Percentiles rank a stretch among this genome's conserved stretches.
Conservation (phyloP, 75 land plant genomes). For the Cupressus sempervirens region DNA sequence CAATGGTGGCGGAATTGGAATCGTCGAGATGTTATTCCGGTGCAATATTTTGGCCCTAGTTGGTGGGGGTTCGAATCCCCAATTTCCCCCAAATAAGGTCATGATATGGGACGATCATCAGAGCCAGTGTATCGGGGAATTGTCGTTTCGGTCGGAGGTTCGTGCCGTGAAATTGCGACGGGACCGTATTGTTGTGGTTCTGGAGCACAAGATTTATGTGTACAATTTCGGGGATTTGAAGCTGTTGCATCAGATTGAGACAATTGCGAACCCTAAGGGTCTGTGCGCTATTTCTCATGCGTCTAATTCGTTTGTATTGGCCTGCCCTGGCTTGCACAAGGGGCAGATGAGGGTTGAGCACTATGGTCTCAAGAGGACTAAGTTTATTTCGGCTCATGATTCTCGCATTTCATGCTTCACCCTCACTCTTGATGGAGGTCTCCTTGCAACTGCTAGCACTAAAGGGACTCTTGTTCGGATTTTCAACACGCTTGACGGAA, state of each 20-base stretch:
- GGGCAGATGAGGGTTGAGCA: conserved; percentile 76
- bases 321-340: conserved; percentile 66
- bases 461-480: conserved; percentile 82
- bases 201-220: conserved; percentile 67
- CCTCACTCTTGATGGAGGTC: conserved; percentile 50
- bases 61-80: conserved; percentile 59
- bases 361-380: conserved; percentile 41
- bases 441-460: conserved; percentile 75
- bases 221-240: conserved; percentile 69
- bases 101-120: conserved; percentile 75
- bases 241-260: conserved; percentile 64
- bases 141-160: conserved; percentile 71
- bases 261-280: conserved; percentile 68
- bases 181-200: conserved; percentile 60
- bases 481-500: conserved; percentile 69
- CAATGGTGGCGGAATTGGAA: conserved; percentile 39
- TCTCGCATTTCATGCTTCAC: conserved; percentile 56
- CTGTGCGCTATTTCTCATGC: conserved; percentile 59
- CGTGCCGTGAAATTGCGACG: conserved; percentile 55
- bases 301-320: conserved; percentile 47
- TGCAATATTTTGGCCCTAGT: conserved; percentile 68
- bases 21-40: conserved; percentile 74
- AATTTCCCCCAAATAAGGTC: conserved; percentile 64
- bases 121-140: conserved; percentile 66
- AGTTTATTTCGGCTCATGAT: conserved; percentile 61